Percentiles rank a stretch among this genome's conserved stretches.
phyloP scores from a whole-genome alignment of 805 yeast species.

The Lachancea quebecensis region DNA sequence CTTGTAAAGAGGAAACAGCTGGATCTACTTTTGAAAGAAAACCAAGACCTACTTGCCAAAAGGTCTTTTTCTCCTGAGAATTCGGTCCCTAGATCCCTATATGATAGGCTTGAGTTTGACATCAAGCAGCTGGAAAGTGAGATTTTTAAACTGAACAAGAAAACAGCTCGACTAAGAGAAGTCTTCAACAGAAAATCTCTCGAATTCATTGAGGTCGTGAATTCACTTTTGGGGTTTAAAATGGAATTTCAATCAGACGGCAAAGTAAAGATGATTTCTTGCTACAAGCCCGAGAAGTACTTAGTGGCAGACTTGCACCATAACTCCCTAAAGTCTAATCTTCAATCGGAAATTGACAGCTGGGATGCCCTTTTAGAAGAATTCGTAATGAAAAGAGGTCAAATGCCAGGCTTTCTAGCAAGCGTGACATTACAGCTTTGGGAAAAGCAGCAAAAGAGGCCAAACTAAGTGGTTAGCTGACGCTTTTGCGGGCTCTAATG shows the following conservation, averaged over 20 bases:
- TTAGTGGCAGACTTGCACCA: constrained; percentile 51
- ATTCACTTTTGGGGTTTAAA: constrained; percentile 63
- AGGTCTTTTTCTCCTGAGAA: constrained; percentile 8
- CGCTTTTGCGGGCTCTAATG: too few species aligned
- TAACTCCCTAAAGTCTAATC: constrained; percentile 46
- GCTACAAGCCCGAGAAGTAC: constrained; percentile 37
- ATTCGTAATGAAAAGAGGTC: constrained; percentile 64
- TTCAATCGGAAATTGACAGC: constrained; percentile 26
- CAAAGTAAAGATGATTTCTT: constrained; percentile 48
- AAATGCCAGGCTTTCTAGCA: constrained; percentile 71
- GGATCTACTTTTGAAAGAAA: constrained; percentile 49
- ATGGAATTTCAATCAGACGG: constrained; percentile 58
- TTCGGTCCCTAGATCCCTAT: constrained; percentile 52
- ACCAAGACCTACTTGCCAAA: constrained; percentile 42
- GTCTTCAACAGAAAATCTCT: constrained; percentile 59
- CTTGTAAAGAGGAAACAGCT: constrained; percentile 47
- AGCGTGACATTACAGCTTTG: constrained; percentile 64
- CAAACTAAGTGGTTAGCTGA: neutral
- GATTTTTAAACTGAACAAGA: constrained; percentile 44
- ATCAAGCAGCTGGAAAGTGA: constrained; percentile 41
- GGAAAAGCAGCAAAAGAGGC: constrained; percentile 31
- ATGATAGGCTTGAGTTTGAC: constrained; percentile 56
- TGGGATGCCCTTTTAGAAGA: constrained; percentile 48
- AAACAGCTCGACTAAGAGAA: constrained; percentile 45
- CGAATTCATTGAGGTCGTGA: constrained; percentile 62